phyloP scores from a whole-genome alignment of 371 early-diverging fungal species.

The Catenaria anguillulae region DNA sequence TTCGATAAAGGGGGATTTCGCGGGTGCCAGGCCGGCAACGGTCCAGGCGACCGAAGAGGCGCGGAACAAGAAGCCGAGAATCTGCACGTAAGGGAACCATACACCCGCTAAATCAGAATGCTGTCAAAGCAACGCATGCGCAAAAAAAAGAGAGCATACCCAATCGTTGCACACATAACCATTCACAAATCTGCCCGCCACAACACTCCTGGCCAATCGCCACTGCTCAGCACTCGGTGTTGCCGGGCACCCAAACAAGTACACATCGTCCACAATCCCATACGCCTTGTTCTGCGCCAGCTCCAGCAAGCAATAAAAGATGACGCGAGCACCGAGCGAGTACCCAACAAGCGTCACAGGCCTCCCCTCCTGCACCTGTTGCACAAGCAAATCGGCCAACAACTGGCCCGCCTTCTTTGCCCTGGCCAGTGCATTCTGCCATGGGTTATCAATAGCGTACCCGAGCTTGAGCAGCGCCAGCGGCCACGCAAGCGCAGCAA shows the following conservation, averaged over 20 bases:
- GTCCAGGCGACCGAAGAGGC: constrained; percentile 58
- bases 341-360: constrained; percentile 89
- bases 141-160: too few relatives aligned
- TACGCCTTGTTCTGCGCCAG: constrained; percentile 60
- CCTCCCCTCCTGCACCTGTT: constrained; percentile 74
- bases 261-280: constrained; percentile 79
- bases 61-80: constrained; percentile 72
- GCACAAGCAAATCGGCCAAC: constrained; percentile 48
- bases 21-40: constrained; percentile 69
- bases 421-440: constrained; percentile 78
- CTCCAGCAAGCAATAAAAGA: constrained; percentile 77
- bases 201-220: constrained; percentile 60
- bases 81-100: too few relatives aligned
- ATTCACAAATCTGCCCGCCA: constrained; percentile 78
- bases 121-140: too few relatives aligned
- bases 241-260: constrained; percentile 73
- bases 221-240: constrained; percentile 44
- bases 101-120: too few relatives aligned
- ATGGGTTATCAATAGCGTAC: constrained; percentile 89
- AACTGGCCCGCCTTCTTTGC: constrained; percentile 61
- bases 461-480: constrained; percentile 75
- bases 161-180: constrained; percentile 79
- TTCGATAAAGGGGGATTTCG: constrained; percentile 38
- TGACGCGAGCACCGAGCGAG: constrained; percentile 83
- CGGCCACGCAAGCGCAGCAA: constrained; percentile 77